These are phyloP conservation scores for Globisporangium splendens DNA, from an alignment of 352 stramenopile genomes.

Conservation along the genomic window DNA sequence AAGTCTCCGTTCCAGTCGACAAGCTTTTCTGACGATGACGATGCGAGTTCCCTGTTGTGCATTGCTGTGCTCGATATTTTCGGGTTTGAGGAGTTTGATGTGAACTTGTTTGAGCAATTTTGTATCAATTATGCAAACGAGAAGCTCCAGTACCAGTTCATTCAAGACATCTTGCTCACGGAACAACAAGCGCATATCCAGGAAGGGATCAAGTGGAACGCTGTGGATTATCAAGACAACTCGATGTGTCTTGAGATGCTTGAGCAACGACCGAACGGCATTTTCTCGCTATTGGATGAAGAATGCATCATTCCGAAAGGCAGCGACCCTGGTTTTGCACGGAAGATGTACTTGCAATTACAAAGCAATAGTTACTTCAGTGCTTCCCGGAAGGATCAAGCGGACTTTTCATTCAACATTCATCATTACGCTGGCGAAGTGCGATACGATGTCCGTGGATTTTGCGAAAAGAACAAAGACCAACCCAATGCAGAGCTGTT, in stretches of 20 bases:
- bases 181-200: constrained; percentile 74
- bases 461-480: constrained; percentile 89
- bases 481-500: constrained; percentile 78
- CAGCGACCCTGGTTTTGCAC: constrained; percentile 66
- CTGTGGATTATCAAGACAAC: constrained; percentile 77
- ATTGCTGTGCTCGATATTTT: constrained; percentile 91
- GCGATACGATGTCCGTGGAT: constrained; percentile 67
- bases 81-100: constrained; percentile 86
- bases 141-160: constrained; percentile 83
- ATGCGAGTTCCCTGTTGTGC: constrained; percentile 22
- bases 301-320: constrained; percentile 82
- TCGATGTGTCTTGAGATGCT: constrained; percentile 79
- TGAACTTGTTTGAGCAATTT: constrained; percentile 81
- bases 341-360: constrained; percentile 72
- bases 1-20: constrained; percentile 10
- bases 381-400: constrained; percentile 65
- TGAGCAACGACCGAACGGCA: constrained; percentile 66
- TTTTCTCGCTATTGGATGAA: constrained; percentile 84
- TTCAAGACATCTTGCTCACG: constrained; percentile 71
- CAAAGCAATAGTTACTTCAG: constrained; percentile 55
- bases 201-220: constrained; percentile 68
- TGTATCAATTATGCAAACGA: constrained; percentile 85
- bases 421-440: constrained; percentile 81
- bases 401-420: constrained; percentile 69
- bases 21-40: constrained; percentile 7